A percentile compares a stretch with the other conserved stretches of the same genome.
Conservation (phyloP, 1,284 basidiomycete species). For the Marasmius fiardii region DNA sequence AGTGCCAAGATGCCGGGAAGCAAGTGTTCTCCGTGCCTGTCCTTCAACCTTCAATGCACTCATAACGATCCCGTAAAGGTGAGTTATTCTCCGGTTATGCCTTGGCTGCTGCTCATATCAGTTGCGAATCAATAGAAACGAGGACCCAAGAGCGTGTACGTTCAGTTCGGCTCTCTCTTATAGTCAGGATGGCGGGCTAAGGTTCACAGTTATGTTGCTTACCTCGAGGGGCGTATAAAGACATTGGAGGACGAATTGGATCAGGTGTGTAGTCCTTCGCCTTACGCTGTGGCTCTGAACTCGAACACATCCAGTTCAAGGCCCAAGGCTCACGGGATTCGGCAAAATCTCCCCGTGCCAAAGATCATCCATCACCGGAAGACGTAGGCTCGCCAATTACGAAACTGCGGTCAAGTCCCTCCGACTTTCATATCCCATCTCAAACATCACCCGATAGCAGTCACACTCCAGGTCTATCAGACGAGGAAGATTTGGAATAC, state of each 20-base stretch:
- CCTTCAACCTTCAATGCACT: background rate
- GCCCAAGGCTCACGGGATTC: background rate
- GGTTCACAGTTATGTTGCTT: background rate
- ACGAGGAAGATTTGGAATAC: conserved; percentile 1
- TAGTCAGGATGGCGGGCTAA: too few species aligned
- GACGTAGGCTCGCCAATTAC: background rate
- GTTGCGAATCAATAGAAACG: background rate
- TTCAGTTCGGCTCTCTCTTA: background rate
- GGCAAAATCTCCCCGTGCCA: background rate
- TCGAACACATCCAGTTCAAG: background rate
- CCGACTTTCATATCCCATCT: background rate
- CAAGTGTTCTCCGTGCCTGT: background rate
- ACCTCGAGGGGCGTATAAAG: conserved; percentile 1
- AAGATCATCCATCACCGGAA: background rate
- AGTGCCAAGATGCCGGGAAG: conserved; percentile 2
- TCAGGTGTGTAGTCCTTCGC: background rate
- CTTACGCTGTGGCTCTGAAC: background rate
- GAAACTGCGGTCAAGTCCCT: background rate
- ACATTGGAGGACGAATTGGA: background rate
- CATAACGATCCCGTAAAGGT: conserved; percentile 4
- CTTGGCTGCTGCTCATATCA: background rate
- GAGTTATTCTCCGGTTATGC: too few species aligned
- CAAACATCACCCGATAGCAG: background rate
- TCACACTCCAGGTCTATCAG: background rate
- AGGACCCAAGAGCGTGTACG: conserved; percentile 2